Percentiles rank a stretch among this genome's conserved stretches.
These are phyloP conservation scores for Chaetomium strumarium DNA, from an alignment of 2,329 filamentous ascomycete species.

Conservation along the genomic window DNA sequence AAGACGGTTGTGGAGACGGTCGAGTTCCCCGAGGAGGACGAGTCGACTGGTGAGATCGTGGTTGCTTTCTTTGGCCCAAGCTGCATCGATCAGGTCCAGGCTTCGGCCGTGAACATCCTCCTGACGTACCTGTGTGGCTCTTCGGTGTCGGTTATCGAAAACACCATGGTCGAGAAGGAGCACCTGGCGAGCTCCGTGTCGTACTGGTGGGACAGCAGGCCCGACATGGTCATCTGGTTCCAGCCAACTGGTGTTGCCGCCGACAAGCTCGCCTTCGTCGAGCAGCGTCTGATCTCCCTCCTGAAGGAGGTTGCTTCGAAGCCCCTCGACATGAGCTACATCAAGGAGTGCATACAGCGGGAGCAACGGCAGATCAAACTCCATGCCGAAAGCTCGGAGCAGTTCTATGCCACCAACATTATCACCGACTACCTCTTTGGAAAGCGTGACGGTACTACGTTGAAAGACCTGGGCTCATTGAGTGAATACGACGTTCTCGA, in stretches of 20 bases:
- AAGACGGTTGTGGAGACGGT: constrained; percentile 71
- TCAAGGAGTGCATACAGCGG: constrained; percentile 78
- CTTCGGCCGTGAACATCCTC: constrained; percentile 71
- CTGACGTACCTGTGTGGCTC: constrained; percentile 88
- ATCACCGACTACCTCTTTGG: constrained; percentile 93
- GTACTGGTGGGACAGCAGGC: constrained; percentile 72
- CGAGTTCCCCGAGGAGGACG: constrained; percentile 94
- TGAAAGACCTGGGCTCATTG: constrained; percentile 53
- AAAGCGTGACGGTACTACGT: constrained; percentile 71
- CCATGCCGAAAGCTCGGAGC: constrained; percentile 72
- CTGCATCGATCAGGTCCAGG: constrained; percentile 62
- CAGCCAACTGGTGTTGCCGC: constrained; percentile 82
- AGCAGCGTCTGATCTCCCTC: constrained; percentile 78
- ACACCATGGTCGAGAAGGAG: constrained; percentile 86
- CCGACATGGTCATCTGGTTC: constrained; percentile 79
- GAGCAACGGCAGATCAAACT: constrained; percentile 79
- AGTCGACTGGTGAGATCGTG: constrained; percentile 82
- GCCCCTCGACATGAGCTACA: constrained; percentile 81
- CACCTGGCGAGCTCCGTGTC: constrained; percentile 82
- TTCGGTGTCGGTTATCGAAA: constrained; percentile 87
- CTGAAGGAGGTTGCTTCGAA: constrained; percentile 74
- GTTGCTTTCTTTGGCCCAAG: constrained; percentile 83
- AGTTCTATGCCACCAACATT: constrained; percentile 76
- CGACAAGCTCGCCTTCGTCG: constrained; percentile 74
- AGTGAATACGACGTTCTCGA: constrained; percentile 63